Evolutionary conservation across 2,329 filamentous ascomycete species (phyloP).

Genomic region (Exophiala bonariae): DNA sequence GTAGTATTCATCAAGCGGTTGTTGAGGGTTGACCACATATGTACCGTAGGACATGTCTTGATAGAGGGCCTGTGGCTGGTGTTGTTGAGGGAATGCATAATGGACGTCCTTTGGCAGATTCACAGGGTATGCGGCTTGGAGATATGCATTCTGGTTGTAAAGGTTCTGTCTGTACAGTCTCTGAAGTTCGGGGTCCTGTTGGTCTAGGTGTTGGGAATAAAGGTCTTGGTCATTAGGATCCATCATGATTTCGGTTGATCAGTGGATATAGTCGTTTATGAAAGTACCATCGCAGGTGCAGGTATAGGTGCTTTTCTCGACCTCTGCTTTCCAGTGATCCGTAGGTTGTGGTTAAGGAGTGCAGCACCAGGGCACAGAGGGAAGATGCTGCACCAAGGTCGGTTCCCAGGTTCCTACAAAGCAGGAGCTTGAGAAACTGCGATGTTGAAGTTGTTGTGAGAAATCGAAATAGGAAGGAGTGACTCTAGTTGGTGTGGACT

Average conservation of each 20-base stretch:
- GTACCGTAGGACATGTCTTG: slow-evolving; percentile 13
- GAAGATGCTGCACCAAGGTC: not conserved
- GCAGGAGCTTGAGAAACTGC: not conserved
- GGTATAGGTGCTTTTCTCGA: too few species aligned
- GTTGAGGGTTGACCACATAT: slow-evolving; percentile 18
- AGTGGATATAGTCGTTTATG: too few species aligned
- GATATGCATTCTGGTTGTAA: not conserved
- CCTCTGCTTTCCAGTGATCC: too few species aligned
- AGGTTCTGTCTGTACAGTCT: not conserved
- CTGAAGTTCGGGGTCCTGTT: too few species aligned
- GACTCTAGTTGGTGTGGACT: slow-evolving; percentile 6
- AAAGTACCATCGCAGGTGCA: too few species aligned
- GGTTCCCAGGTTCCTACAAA: too few species aligned
- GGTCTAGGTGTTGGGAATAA: too few species aligned
- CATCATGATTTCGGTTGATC: too few species aligned
- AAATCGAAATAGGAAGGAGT: slow-evolving; percentile 1
- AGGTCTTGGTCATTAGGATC: too few species aligned
- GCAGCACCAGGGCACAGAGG: too few species aligned
- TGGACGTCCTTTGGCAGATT: slow-evolving; percentile 16
- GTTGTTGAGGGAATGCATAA: slow-evolving; percentile 19
- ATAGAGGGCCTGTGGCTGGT: slow-evolving; percentile 25
- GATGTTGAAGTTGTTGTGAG: not conserved
- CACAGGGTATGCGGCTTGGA: slow-evolving; percentile 1
- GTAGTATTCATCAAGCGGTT: slow-evolving; percentile 16
- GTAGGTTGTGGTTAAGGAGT: too few species aligned